These are phyloP conservation scores for Ligustrum vulgare DNA, from an alignment of 257 asterid species.

Conservation along the genomic window DNA sequence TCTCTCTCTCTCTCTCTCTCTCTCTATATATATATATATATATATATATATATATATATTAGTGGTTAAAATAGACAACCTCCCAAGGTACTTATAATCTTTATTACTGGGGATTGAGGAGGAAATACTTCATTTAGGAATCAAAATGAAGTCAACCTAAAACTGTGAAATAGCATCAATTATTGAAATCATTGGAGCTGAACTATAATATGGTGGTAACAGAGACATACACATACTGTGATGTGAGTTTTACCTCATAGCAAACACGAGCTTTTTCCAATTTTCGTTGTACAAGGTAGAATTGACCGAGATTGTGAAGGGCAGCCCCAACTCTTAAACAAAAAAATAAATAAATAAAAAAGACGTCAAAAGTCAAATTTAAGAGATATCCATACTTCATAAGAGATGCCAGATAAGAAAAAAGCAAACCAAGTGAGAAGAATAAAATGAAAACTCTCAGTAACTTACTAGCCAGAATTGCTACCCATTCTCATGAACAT, in stretches of 20 bases:
- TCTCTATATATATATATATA: no score
- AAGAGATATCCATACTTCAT: constrained; percentile 18
- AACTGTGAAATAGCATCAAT: constrained; percentile 9
- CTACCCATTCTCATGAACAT: neutral
- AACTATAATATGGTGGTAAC: constrained; percentile 15
- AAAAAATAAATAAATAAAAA: neutral
- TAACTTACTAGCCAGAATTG: neutral
- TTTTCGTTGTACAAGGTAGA: constrained; percentile 62
- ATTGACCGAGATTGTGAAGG: constrained; percentile 90
- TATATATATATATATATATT: no score
- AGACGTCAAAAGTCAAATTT: constrained; percentile 11
- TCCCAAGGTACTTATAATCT: neutral
- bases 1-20: no score
- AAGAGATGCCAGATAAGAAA: constrained; percentile 16
- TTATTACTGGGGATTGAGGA: neutral
- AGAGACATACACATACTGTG: neutral
- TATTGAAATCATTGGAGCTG: constrained; percentile 13
- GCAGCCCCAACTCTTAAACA: constrained; percentile 90
- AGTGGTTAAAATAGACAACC: no score
- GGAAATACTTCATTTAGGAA: neutral
- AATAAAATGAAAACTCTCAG: neutral
- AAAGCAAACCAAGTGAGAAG: neutral
- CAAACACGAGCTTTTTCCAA: constrained; percentile 70
- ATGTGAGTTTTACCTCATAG: constrained; percentile 67
- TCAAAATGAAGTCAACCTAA: neutral